Evolutionary conservation across 306 rosid genomes (phyloP).

Genomic region (Lithocarpus polystachyus): DNA sequence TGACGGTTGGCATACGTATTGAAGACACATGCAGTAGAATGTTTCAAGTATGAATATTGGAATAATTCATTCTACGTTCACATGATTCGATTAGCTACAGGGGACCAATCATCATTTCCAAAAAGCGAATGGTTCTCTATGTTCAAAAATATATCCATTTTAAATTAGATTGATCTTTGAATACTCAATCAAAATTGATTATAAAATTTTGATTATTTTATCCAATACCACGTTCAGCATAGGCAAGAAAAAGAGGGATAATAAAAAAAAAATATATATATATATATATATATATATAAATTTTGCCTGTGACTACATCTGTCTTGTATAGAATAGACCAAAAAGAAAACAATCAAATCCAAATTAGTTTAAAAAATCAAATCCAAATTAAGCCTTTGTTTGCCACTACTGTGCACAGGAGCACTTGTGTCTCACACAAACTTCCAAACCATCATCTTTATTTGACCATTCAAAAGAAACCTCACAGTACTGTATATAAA

Average conservation of each 20-base stretch:
- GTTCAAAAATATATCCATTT: not conserved
- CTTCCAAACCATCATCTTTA: too few species aligned
- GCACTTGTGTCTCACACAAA: too few species aligned
- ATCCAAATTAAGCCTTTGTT: too few species aligned
- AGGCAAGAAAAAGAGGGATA: not conserved
- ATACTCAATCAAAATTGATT: not conserved
- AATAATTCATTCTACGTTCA: not conserved
- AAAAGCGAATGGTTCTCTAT: conserved; percentile 18
- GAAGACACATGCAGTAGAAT: not conserved
- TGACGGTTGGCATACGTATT: conserved; percentile 26
- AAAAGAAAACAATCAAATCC: too few species aligned
- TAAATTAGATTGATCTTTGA: not conserved
- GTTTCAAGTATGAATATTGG: not conserved
- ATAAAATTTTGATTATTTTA: not conserved
- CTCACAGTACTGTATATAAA: too few species aligned
- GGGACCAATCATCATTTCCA: conserved; percentile 5
- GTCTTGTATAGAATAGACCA: not conserved
- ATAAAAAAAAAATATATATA: not conserved
- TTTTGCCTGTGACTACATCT: not conserved
- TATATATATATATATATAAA: too few species aligned
- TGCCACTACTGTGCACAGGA: too few species aligned
- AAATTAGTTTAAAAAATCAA: too few species aligned
- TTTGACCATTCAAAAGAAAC: too few species aligned
- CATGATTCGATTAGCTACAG: not conserved
- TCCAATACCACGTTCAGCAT: not conserved